phyloP scores from a whole-genome alignment of 352 stramenopile species.

The Aphanomyces euteiches region DNA sequence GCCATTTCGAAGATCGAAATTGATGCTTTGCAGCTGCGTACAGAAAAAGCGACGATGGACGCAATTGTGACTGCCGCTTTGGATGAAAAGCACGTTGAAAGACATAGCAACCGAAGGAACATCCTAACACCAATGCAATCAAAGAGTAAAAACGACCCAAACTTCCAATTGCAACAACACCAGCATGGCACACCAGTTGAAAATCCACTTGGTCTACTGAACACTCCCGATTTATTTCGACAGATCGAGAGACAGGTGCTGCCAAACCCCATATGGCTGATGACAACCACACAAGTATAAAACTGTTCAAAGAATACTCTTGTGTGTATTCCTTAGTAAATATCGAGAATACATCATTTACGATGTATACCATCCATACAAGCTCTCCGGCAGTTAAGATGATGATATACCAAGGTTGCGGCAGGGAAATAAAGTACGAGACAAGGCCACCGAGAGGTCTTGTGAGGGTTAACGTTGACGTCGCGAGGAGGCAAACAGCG shows the following conservation, averaged over 20 bases:
- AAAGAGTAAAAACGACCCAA: not conserved
- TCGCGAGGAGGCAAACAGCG: slow-evolving; percentile 12
- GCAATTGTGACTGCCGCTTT: not conserved
- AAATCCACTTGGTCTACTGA: not conserved
- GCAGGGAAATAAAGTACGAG: slow-evolving; percentile 5
- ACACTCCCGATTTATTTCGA: not conserved
- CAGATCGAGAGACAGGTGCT: not conserved
- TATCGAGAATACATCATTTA: slow-evolving; percentile 25
- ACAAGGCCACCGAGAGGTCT: slow-evolving; percentile 1
- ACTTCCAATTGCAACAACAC: slow-evolving; percentile 17
- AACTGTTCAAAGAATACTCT: slow-evolving; percentile 1
- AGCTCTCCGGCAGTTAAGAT: slow-evolving; percentile 1
- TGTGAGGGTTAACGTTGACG: not conserved
- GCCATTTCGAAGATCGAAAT: slow-evolving; percentile 4
- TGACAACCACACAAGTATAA: slow-evolving; percentile 6
- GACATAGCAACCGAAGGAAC: not conserved
- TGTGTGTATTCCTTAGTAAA: slow-evolving; percentile 13
- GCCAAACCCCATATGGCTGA: slow-evolving; percentile 18
- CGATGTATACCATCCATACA: slow-evolving; percentile 26
- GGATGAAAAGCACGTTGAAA: not conserved
- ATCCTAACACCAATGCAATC: not conserved
- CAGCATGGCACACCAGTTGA: slow-evolving; percentile 16
- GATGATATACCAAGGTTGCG: slow-evolving; percentile 9
- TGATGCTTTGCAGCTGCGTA: slow-evolving; percentile 27
- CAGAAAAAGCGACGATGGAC: slow-evolving; percentile 15